Conservation (phyloP, 345 rosid species). For the Atalantia buxifolia region DNA sequence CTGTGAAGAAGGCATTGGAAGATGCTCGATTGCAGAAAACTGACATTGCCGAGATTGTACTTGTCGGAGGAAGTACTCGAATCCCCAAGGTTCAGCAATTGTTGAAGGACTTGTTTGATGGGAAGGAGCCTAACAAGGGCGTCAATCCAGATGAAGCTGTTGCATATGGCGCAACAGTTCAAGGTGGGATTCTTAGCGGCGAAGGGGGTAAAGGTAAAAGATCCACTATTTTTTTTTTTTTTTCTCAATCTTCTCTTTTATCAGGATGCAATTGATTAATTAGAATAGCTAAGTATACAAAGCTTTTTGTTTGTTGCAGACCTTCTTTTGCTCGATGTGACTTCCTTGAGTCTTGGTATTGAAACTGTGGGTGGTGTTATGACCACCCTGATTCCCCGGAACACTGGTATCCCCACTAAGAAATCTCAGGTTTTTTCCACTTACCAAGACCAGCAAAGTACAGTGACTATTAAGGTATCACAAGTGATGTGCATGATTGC, state of each 20-base stretch:
- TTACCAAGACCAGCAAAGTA: constrained; percentile 49
- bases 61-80: constrained; percentile 59
- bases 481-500: too few relatives aligned
- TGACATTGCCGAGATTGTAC: constrained; percentile 49
- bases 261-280: too few relatives aligned
- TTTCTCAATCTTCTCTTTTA: too few relatives aligned
- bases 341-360: constrained; percentile 50
- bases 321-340: constrained; percentile 44
- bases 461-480: constrained; percentile 42
- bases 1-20: constrained; percentile 43
- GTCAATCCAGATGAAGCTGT: constrained; percentile 66
- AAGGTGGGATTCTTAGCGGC: constrained; percentile 46
- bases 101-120: constrained; percentile 47
- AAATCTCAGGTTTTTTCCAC: constrained; percentile 47
- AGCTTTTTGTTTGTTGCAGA: constrained; percentile 20
- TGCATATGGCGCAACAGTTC: constrained; percentile 59
- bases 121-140: constrained; percentile 47
- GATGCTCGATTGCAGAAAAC: constrained; percentile 41
- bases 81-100: constrained; percentile 52
- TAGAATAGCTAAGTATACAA: too few relatives aligned
- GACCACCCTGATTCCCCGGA: constrained; percentile 51
- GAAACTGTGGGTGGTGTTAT: constrained; percentile 57
- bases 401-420: constrained; percentile 47
- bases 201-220: constrained; percentile 46
- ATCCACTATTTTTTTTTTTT: too few relatives aligned